Conservation (phyloP, 192 early-diverging fungal species). For the Thamnidium elegans region DNA sequence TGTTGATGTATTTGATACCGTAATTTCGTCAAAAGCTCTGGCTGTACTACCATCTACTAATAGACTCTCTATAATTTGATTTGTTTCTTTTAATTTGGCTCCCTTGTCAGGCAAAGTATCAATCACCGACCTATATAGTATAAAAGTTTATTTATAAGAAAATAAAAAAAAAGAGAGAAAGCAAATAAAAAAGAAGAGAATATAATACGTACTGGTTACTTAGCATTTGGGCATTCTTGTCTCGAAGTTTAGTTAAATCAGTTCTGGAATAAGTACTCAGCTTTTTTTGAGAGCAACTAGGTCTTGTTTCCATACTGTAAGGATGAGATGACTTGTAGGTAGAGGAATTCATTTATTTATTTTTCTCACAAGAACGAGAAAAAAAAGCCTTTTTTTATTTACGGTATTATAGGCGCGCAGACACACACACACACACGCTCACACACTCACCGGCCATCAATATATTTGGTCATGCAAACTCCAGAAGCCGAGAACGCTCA, state of each 20-base stretch:
- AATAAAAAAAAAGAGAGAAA: background rate
- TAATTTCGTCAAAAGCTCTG: background rate
- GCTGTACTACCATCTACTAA: background rate
- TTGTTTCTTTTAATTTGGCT: constrained; percentile 20
- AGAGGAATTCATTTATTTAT: no score
- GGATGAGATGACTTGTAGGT: no score
- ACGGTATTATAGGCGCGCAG: no score
- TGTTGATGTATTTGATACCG: background rate
- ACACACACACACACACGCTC: no score
- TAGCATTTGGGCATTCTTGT: constrained; percentile 13
- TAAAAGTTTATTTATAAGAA: background rate
- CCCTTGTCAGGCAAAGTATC: constrained; percentile 27
- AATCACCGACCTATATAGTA: constrained; percentile 11
- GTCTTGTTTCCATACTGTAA: no score
- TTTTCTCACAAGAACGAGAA: no score
- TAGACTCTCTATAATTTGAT: constrained; percentile 17
- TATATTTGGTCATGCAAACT: no score
- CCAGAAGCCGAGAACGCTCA: no score
- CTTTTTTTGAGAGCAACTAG: background rate
- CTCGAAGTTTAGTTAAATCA: constrained; percentile 11
- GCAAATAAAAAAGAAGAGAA: background rate
- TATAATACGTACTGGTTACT: constrained; percentile 7
- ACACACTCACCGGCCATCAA: no score
- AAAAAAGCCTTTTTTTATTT: no score
- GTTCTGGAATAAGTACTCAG: constrained; percentile 3